Percentiles rank a stretch among this genome's conserved stretches.
These are phyloP conservation scores for Kodamaea kakaduensis DNA, from an alignment of 805 yeast species.

Conservation along the genomic window DNA sequence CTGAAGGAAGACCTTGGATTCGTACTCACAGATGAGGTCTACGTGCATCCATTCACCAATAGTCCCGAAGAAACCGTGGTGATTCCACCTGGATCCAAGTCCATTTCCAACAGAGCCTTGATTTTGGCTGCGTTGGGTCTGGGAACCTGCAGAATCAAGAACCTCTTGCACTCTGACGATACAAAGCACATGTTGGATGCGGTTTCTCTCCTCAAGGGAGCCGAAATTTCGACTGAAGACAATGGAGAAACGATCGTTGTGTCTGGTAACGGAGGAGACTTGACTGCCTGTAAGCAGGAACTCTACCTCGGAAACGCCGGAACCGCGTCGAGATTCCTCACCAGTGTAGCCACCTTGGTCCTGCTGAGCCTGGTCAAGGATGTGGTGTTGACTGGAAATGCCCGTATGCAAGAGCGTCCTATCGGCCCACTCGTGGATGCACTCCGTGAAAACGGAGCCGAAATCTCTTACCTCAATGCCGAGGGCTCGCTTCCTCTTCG, in stretches of 20 bases:
- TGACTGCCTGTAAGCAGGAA: constrained; percentile 59
- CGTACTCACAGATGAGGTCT: constrained; percentile 75
- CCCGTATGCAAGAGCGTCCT: constrained; percentile 96
- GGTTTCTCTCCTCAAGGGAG: constrained; percentile 73
- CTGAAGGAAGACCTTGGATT: constrained; percentile 76
- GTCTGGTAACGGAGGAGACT: constrained; percentile 78
- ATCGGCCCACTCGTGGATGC: constrained; percentile 96
- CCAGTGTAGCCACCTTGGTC: constrained; percentile 88
- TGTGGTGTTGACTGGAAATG: constrained; percentile 83
- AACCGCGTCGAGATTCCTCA: constrained; percentile 92
- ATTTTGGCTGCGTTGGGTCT: constrained; percentile 87
- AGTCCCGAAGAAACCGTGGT: constrained; percentile 43
- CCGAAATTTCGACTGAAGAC: constrained; percentile 75
- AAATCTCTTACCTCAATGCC: constrained; percentile 63
- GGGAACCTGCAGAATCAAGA: constrained; percentile 79
- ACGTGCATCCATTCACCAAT: constrained; percentile 55
- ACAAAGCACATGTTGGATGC: constrained; percentile 94
- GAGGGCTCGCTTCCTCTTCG: constrained; percentile 84
- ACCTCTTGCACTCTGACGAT: constrained; percentile 92
- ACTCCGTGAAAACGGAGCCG: constrained; percentile 71
- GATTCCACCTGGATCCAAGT: constrained; percentile 94
- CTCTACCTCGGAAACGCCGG: constrained; percentile 96
- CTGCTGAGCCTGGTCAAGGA: constrained; percentile 30
- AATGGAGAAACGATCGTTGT: constrained; percentile 87
- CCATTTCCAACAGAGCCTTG: constrained; percentile 92